Percentiles rank a stretch among this genome's conserved stretches.
Evolutionary conservation across 1,284 basidiomycete genomes (phyloP).

Genomic region (Sanghuangporus weigelae): DNA sequence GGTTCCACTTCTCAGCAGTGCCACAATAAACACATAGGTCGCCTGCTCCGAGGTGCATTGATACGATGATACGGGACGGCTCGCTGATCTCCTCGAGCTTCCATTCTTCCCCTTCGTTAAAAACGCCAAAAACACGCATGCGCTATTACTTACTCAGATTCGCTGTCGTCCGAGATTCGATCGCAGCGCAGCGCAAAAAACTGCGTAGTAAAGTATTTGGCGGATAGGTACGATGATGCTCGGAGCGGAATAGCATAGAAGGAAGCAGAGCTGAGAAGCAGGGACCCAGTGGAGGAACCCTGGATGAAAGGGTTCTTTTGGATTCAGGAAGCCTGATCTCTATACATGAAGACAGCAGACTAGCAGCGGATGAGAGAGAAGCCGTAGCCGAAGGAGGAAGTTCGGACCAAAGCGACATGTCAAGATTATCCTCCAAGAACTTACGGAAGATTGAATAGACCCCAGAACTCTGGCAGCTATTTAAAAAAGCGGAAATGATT

Average conservation of each 20-base stretch:
- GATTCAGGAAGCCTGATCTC: not conserved
- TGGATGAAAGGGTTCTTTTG: not conserved
- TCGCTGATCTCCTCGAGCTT: not conserved
- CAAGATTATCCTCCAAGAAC: not conserved
- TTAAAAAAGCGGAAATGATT: not conserved
- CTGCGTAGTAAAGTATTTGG: not conserved
- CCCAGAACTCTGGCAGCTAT: not conserved
- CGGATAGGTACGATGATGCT: not conserved
- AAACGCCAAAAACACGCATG: not conserved
- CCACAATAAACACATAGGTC: not conserved
- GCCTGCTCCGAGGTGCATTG: slow-evolving; percentile 1
- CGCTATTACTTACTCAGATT: not conserved
- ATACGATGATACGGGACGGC: not conserved
- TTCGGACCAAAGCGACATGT: not conserved
- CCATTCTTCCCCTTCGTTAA: not conserved
- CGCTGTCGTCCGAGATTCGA: not conserved
- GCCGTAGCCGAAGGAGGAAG: not conserved
- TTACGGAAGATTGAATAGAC: not conserved
- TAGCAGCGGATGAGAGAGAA: not conserved
- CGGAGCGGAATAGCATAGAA: not conserved
- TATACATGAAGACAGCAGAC: not conserved
- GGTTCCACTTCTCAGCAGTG: not conserved
- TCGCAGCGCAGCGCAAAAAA: not conserved
- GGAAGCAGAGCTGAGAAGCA: not conserved
- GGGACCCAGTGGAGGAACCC: not conserved